These are phyloP conservation scores for Firmiana major DNA, from an alignment of 345 rosid species.

Conservation along the genomic window DNA sequence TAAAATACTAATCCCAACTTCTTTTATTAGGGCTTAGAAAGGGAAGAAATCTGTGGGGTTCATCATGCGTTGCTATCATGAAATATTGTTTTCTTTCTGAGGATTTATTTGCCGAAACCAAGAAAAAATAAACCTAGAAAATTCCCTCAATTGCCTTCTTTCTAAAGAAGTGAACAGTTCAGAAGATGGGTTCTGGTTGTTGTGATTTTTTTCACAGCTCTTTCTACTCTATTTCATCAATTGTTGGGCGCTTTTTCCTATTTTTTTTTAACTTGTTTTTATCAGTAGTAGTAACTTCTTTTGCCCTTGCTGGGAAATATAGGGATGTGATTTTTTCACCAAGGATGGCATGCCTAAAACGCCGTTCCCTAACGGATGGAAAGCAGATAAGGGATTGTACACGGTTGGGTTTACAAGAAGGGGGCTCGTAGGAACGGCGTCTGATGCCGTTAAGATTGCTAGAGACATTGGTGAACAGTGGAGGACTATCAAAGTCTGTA, in stretches of 20 bases:
- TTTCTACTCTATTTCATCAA: background rate
- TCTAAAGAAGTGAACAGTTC: background rate
- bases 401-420: constrained; percentile 84
- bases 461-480: constrained; percentile 54
- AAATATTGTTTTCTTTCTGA: background rate
- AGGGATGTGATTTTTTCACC: constrained; percentile 67
- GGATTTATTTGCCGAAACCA: constrained; percentile 1
- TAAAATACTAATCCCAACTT: too few species aligned
- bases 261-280: background rate
- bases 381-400: constrained; percentile 68
- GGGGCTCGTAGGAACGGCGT: constrained; percentile 72
- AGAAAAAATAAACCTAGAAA: background rate
- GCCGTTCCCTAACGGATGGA: constrained; percentile 83
- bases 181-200: background rate
- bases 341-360: constrained; percentile 79
- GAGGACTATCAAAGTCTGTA: constrained; percentile 30
- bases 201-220: background rate
- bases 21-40: too few species aligned
- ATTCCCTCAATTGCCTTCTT: constrained; percentile 1
- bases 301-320: background rate
- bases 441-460: constrained; percentile 73
- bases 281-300: background rate
- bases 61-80: constrained; percentile 17
- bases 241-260: too few species aligned
- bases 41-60: background rate